Base-by-base conservation (phyloP, 139 green algal species). In the Coelastrella sp. region DNA sequence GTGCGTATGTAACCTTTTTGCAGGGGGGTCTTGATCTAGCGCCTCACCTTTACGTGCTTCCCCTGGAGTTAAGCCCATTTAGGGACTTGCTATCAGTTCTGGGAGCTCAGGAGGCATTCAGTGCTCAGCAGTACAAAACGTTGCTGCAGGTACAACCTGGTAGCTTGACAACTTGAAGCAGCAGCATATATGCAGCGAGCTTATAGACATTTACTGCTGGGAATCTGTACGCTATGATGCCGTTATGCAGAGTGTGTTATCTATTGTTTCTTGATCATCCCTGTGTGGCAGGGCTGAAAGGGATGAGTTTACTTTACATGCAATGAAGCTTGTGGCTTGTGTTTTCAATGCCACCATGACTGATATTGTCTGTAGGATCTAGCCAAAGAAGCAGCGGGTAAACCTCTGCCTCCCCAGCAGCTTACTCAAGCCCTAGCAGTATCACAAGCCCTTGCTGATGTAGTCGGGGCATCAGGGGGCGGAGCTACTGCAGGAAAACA, bases 61-160 rank as follows among this genome's bases (percentile, higher is more conserved):
- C 94, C 0, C 43, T 89, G 7, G 93, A 96, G 67, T 83, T 96
- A 51, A 87, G 87, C 9, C 89, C 91, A 57, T 97, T 96, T 85
- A 87, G 84, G n/a, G 80, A 90, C 13, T 72, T 96, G 79, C 87
- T 97, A 13, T 37, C 71, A 34, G 71, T 50, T 38, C 86, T 95
- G 37, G 94, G 94, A 6, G 93, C 93, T 4, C 84, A 87, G 0
- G 81, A 92, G 35, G 76, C 59, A 23, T 95, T 96, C 81, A 88
- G 84, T 7, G 84, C 90, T 13, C 9, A 38, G 15, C 94, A 97
- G 73, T 95, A 94, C 77, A 62, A 77, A 3, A 60, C 69, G 5
- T 45, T 96, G 38, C 86, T 75, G 66, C 66, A 75, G 66, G 66
- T 75, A 34, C 23, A 34, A 21, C 45, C 8, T 21, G 11, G 8